phyloP scores from a whole-genome alignment of 768 basidiomycete genomes.

The Lentinula sp. region DNA sequence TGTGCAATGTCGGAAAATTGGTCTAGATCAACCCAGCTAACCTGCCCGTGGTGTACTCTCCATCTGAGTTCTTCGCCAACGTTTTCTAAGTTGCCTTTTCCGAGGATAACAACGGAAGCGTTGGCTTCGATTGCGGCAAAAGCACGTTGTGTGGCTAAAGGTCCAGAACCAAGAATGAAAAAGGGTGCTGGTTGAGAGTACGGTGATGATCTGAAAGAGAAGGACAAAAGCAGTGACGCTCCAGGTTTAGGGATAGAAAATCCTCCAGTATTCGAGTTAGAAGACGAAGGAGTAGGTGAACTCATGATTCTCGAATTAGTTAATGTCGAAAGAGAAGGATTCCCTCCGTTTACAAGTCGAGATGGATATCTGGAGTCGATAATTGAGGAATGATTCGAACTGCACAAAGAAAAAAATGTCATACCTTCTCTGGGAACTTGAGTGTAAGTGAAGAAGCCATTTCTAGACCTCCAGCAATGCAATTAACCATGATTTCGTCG shows the following conservation, averaged over 20 bases:
- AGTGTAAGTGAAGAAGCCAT: neutral
- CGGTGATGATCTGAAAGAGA: conserved; percentile 41
- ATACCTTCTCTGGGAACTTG: too few species aligned
- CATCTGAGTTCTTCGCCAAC: conserved; percentile 73
- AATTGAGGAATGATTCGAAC: too few species aligned
- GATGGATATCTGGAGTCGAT: too few species aligned
- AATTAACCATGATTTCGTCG: neutral
- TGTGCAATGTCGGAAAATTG: conserved; percentile 20
- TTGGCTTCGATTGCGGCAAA: conserved; percentile 80
- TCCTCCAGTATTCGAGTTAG: neutral
- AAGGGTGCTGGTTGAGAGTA: conserved; percentile 18
- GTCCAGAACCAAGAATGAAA: conserved; percentile 73
- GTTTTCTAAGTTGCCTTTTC: conserved; percentile 36
- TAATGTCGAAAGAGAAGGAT: too few species aligned
- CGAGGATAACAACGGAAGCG: conserved; percentile 61
- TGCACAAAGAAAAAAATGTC: too few species aligned
- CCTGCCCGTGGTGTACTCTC: conserved; percentile 49
- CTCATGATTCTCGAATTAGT: too few species aligned
- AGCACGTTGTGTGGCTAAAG: conserved; percentile 79
- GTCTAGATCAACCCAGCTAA: conserved; percentile 54
- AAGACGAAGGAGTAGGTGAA: conserved; percentile 4
- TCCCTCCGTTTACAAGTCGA: too few species aligned
- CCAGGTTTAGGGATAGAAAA: conserved; percentile 46
- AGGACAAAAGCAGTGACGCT: conserved; percentile 76
- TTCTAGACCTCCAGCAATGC: neutral